Percentiles rank a stretch among this genome's conserved stretches.
These are phyloP conservation scores for Mycena epipterygia DNA, from an alignment of 768 basidiomycete species.

Conservation along the genomic window DNA sequence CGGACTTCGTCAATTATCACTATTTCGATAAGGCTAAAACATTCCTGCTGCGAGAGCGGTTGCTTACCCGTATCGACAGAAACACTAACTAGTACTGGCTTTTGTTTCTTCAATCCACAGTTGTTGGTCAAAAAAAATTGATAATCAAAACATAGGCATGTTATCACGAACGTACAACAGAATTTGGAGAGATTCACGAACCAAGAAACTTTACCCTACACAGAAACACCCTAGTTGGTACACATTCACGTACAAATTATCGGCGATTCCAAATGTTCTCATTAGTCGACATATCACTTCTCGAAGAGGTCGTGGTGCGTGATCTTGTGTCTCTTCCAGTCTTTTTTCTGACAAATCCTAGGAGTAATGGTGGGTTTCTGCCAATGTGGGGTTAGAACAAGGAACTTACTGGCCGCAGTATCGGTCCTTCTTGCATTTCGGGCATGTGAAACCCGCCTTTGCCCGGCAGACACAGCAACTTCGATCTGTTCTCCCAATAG, in stretches of 20 bases:
- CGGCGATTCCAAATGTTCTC: conserved; percentile 12
- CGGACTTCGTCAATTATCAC: conserved; percentile 15
- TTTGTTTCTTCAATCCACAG: conserved; percentile 16
- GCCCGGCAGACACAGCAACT: conserved; percentile 46
- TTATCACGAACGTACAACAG: conserved; percentile 15
- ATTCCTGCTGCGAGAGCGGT: conserved; percentile 12
- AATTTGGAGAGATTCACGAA: conserved; percentile 17
- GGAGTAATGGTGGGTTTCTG: no score
- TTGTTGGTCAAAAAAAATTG: conserved; percentile 14
- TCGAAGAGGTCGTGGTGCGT: no score
- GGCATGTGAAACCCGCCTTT: conserved; percentile 36
- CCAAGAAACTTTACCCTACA: conserved; percentile 11
- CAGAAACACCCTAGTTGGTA: conserved; percentile 16
- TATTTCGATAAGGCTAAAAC: conserved; percentile 12
- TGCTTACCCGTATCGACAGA: conserved; percentile 17
- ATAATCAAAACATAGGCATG: conserved; percentile 13
- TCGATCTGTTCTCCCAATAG: conserved; percentile 37
- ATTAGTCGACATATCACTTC: conserved; percentile 1
- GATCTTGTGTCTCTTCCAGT: no score
- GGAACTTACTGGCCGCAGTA: conserved; percentile 45
- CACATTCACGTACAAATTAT: conserved; percentile 17
- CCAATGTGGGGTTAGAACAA: conserved; percentile 2
- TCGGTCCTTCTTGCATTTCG: conserved; percentile 35
- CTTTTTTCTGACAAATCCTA: no score
- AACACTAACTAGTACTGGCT: conserved; percentile 10